A percentile compares a stretch with the other conserved stretches of the same genome.
Evolutionary conservation across 148 eudicot species (phyloP).

Genomic region (Amaranthus cruentus): DNA sequence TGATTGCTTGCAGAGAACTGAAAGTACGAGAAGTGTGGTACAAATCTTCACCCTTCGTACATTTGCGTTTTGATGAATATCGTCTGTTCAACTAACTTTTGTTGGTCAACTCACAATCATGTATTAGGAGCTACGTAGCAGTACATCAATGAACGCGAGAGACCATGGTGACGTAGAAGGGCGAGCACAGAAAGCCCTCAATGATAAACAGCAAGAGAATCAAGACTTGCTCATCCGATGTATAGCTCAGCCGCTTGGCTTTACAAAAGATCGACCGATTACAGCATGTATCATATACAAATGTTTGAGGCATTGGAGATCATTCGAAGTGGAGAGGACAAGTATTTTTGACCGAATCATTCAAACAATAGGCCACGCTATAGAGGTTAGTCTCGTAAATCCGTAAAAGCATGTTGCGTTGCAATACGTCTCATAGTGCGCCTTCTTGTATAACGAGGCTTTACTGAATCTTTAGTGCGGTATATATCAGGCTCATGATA

Average conservation of each 20-base stretch:
- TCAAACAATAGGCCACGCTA: constrained; percentile 77
- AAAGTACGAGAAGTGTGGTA: constrained; percentile 47
- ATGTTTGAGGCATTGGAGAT: constrained; percentile 88
- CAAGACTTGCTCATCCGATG: constrained; percentile 89
- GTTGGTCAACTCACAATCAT: constrained; percentile 16
- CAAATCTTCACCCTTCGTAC: constrained; percentile 22
- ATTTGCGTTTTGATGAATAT: constrained; percentile 5
- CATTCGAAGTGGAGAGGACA: constrained; percentile 87
- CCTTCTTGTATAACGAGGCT: not conserved
- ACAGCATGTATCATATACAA: constrained; percentile 89
- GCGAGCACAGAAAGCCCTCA: constrained; percentile 75
- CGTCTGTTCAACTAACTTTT: not conserved
- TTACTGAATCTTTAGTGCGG: constrained; percentile 6
- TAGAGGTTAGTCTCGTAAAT: constrained; percentile 47
- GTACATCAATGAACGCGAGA: constrained; percentile 47
- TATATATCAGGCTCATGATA: constrained; percentile 62
- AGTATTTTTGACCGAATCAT: constrained; percentile 80
- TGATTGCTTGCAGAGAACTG: constrained; percentile 59
- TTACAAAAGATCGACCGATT: constrained; percentile 71
- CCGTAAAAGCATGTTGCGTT: not conserved
- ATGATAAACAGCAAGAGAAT: constrained; percentile 86
- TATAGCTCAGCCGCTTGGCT: constrained; percentile 82
- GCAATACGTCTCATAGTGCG: too few relatives aligned
- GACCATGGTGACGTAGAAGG: constrained; percentile 61
- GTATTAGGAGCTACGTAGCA: constrained; percentile 57